A percentile compares a stretch with the other conserved stretches of the same genome.
Conservation (phyloP, 225 moss, liverwort and hornwort genomes). For the Rhytidiadelphus loreus region DNA sequence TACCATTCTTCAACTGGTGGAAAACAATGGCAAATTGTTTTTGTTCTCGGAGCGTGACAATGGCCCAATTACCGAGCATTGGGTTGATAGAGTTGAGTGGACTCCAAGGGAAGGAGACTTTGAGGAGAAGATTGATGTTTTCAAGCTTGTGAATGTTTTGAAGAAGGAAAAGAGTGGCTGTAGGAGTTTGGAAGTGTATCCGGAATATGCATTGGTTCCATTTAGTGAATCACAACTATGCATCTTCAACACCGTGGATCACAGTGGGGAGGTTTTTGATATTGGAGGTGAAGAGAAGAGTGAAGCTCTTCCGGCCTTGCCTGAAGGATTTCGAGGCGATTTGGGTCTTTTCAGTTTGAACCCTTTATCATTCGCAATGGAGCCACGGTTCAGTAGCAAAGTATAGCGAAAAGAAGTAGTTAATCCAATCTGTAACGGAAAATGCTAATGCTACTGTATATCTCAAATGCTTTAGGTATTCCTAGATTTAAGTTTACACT, state of each 20-base stretch:
- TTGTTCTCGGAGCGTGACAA: slow-evolving; percentile 5
- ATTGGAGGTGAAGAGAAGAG: background rate
- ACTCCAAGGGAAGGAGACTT: background rate
- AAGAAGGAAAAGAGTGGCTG: background rate
- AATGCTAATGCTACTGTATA: no score
- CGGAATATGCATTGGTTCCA: background rate
- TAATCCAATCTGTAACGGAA: no score
- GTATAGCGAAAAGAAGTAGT: no score
- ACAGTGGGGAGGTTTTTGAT: background rate
- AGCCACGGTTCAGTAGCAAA: no score
- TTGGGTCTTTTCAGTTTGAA: background rate
- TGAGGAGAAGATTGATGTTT: background rate
- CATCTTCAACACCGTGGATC: background rate
- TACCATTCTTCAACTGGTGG: background rate
- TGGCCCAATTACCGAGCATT: background rate
- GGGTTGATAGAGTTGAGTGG: background rate
- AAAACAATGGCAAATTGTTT: background rate
- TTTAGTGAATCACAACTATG: background rate
- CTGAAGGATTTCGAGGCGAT: background rate
- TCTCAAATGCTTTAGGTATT: no score
- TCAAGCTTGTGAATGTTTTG: background rate
- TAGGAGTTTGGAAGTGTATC: background rate
- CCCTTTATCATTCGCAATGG: no score
- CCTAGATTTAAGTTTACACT: no score
- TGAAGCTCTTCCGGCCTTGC: background rate